Conservation (phyloP, 2,329 filamentous ascomycete genomes). For the Ophiostoma triangulosporum region DNA sequence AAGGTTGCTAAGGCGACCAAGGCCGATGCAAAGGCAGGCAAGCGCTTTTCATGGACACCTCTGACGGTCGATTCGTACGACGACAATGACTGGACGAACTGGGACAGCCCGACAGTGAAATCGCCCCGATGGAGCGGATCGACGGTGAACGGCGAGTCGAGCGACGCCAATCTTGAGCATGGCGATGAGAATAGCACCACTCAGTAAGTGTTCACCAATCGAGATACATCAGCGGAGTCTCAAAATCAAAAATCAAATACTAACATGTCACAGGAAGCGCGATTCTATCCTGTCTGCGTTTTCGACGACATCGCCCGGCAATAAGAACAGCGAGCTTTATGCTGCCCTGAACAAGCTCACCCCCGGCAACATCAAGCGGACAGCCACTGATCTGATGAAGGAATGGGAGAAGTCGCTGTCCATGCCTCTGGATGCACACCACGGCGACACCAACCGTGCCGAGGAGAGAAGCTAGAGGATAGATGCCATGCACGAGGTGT, state of each 20-base stretch:
- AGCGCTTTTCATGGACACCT: conserved; percentile 48
- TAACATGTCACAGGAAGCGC: conserved; percentile 4
- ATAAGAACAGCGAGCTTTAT: conserved; percentile 33
- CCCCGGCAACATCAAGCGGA: conserved; percentile 65
- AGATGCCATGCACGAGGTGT: background rate
- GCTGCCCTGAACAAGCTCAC: conserved; percentile 55
- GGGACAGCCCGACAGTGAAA: conserved; percentile 40
- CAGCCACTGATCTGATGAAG: conserved; percentile 73
- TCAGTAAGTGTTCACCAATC: conserved; percentile 33
- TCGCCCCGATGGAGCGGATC: conserved; percentile 51
- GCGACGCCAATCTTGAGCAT: conserved; percentile 29
- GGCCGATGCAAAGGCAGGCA: conserved; percentile 21
- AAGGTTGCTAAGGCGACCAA: conserved; percentile 1
- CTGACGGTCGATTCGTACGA: conserved; percentile 42
- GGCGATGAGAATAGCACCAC: conserved; percentile 31
- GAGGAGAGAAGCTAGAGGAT: background rate
- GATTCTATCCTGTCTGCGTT: background rate
- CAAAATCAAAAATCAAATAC: too few species aligned
- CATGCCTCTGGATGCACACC: conserved; percentile 24
- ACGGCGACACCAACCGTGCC: background rate
- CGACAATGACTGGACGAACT: conserved; percentile 52
- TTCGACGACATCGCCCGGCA: conserved; percentile 19
- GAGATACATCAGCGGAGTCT: too few species aligned
- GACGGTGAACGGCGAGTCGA: conserved; percentile 36
- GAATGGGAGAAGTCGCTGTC: conserved; percentile 79